A percentile compares a stretch with the other conserved stretches of the same genome.
Conservation (phyloP, 2,329 filamentous ascomycete genomes). For the Lomentospora prolificans region DNA sequence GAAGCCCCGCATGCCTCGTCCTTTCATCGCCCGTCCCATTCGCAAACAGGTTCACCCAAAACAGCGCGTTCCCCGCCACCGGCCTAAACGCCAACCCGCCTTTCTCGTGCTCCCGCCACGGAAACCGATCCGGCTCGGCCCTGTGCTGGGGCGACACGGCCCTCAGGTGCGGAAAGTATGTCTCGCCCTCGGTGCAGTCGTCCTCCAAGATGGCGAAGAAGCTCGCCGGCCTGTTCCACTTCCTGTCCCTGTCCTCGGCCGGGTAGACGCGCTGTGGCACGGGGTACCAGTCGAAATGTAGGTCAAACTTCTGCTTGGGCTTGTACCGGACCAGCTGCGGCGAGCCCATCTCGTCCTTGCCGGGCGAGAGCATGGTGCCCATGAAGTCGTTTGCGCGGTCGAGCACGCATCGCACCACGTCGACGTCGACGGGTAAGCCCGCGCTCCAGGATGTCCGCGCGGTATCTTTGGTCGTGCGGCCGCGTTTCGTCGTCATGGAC, state of each 20-base stretch:
- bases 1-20: conserved; percentile 31
- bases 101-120: conserved; percentile 6
- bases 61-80: conserved; percentile 31
- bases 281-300: conserved; percentile 29
- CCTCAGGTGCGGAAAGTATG: conserved; percentile 27
- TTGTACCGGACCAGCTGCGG: conserved; percentile 32
- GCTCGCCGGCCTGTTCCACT: conserved; percentile 26
- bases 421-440: conserved; percentile 23
- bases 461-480: conserved; percentile 20
- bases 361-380: conserved; percentile 25
- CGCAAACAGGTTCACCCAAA: conserved; percentile 33
- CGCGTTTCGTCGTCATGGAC: conserved; percentile 26
- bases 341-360: conserved; percentile 29
- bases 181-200: conserved; percentile 28
- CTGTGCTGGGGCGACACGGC: conserved; percentile 20
- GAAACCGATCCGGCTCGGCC: not conserved
- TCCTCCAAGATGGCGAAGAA: conserved; percentile 33
- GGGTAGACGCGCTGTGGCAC: not conserved
- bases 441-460: conserved; percentile 30
- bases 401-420: conserved; percentile 27
- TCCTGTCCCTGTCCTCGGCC: not conserved
- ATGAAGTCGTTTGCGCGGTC: conserved; percentile 24
- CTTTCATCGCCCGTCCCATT: conserved; percentile 31
- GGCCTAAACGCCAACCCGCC: conserved; percentile 31
- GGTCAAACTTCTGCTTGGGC: conserved; percentile 27